Evolutionary conservation across 768 basidiomycete genomes (phyloP).

Genomic region (Psilocybe cubensis): DNA sequence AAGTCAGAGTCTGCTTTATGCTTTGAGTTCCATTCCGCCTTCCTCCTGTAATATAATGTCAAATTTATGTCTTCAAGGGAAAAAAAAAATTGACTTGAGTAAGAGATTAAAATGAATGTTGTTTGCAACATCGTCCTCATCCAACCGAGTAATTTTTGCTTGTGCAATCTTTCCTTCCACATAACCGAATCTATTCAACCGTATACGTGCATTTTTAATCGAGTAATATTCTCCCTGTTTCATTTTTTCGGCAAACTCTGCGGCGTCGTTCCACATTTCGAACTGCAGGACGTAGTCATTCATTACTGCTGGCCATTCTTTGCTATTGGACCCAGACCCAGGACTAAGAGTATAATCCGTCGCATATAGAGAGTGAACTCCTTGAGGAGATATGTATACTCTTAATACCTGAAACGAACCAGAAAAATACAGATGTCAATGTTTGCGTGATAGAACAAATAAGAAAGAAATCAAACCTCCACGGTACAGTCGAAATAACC

Average conservation of each 20-base stretch:
- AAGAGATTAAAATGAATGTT: conserved; percentile 49
- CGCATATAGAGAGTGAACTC: conserved; percentile 52
- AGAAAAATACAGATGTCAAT: background rate
- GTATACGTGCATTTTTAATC: conserved; percentile 57
- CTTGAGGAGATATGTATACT: conserved; percentile 36
- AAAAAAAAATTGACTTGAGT: conserved; percentile 47
- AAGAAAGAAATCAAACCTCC: conserved; percentile 42
- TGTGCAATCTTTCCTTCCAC: conserved; percentile 58
- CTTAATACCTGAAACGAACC: conserved; percentile 47
- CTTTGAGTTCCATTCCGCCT: conserved; percentile 42
- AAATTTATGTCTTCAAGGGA: conserved; percentile 2
- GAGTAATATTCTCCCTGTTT: conserved; percentile 51
- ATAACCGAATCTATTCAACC: conserved; percentile 34
- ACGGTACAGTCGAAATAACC: conserved; percentile 69
- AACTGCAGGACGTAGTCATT: conserved; percentile 51
- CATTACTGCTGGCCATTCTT: conserved; percentile 53
- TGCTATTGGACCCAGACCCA: conserved; percentile 30
- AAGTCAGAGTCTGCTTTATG: conserved; percentile 35
- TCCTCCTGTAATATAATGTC: conserved; percentile 44
- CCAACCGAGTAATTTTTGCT: conserved; percentile 47
- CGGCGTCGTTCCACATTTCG: conserved; percentile 62
- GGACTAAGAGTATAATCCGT: conserved; percentile 65
- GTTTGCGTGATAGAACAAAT: background rate
- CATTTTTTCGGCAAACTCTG: conserved; percentile 44
- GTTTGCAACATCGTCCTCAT: conserved; percentile 37